Base-by-base conservation (phyloP, 2,329 filamentous ascomycete species). In the Fusarium luffae region DNA sequence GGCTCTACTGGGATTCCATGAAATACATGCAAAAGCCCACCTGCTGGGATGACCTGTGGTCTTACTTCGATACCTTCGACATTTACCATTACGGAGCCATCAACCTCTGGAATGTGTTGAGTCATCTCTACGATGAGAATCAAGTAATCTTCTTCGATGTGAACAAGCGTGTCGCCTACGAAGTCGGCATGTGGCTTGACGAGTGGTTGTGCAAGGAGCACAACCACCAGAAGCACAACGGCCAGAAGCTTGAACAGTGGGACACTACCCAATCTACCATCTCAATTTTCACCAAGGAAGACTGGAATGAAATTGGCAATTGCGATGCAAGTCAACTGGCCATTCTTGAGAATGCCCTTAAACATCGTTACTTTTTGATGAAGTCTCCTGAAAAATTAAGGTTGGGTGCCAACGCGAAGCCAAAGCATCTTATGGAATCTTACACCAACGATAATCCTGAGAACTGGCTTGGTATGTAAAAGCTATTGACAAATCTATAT, bases 41-140 rank as follows among this genome's bases (percentile, higher is more conserved):
- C 28, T 75, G 58, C 64, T 83, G 79, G 75, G 78, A 79, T 37
- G 81, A 84, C 27, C 74, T 87, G 23, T 85, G 82, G 76, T 69
- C 74, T 3, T 86, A 83, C 67, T 87, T 84, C 49, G 85, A 87
- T 66, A 78, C 80, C 2, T 61, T 74, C 12, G 85, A 87, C 51
- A 75, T 87, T 28, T 87, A 84, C 72, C 49, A 78, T 37, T 77
- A 80, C 14, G 85, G 85, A 10, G 82, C 81, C 0, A 76, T 81
- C 63, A 87, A 87, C 64, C 76, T 86, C 14, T 85, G 81, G 80
- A 82, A 82, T 27, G 77, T 86, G 34, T 68, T 85, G 46, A 78
- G 80, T 30, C 78, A 79, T 11, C 72, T 86, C 3, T 74, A 71
- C 42, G 76, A 78, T 18, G 82, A 85, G 70, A 85, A 84, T 28